Evolutionary conservation across 1,284 basidiomycete species (phyloP).

Genomic region (Ceratobasidium sp.): DNA sequence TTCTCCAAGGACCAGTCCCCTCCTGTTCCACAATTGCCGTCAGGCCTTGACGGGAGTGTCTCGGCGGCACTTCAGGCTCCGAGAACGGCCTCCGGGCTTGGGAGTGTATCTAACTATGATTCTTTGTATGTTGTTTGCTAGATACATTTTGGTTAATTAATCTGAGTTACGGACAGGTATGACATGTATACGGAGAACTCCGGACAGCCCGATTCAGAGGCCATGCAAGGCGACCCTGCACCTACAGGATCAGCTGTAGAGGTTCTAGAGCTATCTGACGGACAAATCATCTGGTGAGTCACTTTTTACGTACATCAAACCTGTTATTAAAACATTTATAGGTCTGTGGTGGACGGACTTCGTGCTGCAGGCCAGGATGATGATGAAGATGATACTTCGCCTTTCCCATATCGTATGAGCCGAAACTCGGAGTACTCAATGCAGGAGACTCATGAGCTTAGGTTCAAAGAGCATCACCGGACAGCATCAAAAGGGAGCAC

Average conservation of each 20-base stretch:
- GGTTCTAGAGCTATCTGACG: constrained; percentile 83
- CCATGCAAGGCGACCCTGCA: constrained; percentile 7
- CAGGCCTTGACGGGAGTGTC: constrained; percentile 63
- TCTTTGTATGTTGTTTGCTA: constrained; percentile 71
- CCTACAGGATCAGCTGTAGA: constrained; percentile 72
- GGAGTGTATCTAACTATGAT: constrained; percentile 72
- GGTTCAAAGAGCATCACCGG: constrained; percentile 78
- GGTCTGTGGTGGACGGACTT: constrained; percentile 85
- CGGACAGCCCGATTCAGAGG: constrained; percentile 23
- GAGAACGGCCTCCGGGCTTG: constrained; percentile 16
- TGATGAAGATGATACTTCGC: constrained; percentile 65
- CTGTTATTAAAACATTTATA: constrained; percentile 56
- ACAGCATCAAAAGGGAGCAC: constrained; percentile 75
- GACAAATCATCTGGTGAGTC: constrained; percentile 82
- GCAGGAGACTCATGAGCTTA: constrained; percentile 59
- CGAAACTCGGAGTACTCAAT: constrained; percentile 79
- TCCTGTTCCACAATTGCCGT: constrained; percentile 76
- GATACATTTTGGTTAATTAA: constrained; percentile 49
- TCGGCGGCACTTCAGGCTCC: constrained; percentile 52
- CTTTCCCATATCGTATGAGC: constrained; percentile 75
- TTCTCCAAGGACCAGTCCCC: constrained; percentile 76
- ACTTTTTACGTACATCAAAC: constrained; percentile 11
- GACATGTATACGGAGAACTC: constrained; percentile 80
- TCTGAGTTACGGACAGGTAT: constrained; percentile 64
- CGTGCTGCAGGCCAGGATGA: constrained; percentile 72